A percentile compares a stretch with the other conserved stretches of the same genome.
These are phyloP conservation scores for Fusarium luffae DNA, from an alignment of 2,329 filamentous ascomycete genomes.

Conservation along the genomic window DNA sequence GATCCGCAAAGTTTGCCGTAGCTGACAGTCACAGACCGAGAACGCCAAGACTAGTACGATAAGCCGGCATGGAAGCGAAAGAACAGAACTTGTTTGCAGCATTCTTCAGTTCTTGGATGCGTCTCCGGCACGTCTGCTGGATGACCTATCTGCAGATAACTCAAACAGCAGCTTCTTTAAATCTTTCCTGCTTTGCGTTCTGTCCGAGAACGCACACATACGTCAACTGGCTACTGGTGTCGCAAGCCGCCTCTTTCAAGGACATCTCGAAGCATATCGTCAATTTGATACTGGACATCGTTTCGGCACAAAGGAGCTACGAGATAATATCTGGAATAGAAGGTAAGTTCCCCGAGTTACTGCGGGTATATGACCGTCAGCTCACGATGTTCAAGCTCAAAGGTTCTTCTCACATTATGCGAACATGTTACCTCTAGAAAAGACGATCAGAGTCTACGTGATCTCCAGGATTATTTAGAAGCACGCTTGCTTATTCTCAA, in stretches of 20 bases:
- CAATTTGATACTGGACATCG: slow-evolving; percentile 42
- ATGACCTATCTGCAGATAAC: slow-evolving; percentile 46
- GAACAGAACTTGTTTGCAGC: slow-evolving; percentile 47
- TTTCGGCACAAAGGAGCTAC: slow-evolving; percentile 45
- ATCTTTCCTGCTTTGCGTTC: slow-evolving; percentile 64
- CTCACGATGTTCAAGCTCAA: slow-evolving; percentile 42
- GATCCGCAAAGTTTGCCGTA: neutral
- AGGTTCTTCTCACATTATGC: slow-evolving; percentile 60
- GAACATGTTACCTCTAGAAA: slow-evolving; percentile 59
- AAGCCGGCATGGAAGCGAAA: slow-evolving; percentile 21
- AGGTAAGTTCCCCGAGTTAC: slow-evolving; percentile 54
- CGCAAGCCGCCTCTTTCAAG: slow-evolving; percentile 59
- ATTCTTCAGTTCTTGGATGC: slow-evolving; percentile 69
- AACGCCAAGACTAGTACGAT: slow-evolving; percentile 27
- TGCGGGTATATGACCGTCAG: slow-evolving; percentile 1
- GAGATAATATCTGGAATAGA: slow-evolving; percentile 63
- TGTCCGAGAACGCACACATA: slow-evolving; percentile 63
- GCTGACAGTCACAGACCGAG: slow-evolving; percentile 25
- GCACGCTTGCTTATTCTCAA: slow-evolving; percentile 65
- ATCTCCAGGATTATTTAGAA: slow-evolving; percentile 67
- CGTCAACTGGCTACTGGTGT: slow-evolving; percentile 61
- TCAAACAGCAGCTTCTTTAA: slow-evolving; percentile 54
- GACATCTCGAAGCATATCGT: slow-evolving; percentile 45
- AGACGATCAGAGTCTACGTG: slow-evolving; percentile 57
- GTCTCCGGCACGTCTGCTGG: slow-evolving; percentile 54